Base-by-base conservation (phyloP, 2,329 filamentous ascomycete species). In the Botryotinia narcissicola region DNA sequence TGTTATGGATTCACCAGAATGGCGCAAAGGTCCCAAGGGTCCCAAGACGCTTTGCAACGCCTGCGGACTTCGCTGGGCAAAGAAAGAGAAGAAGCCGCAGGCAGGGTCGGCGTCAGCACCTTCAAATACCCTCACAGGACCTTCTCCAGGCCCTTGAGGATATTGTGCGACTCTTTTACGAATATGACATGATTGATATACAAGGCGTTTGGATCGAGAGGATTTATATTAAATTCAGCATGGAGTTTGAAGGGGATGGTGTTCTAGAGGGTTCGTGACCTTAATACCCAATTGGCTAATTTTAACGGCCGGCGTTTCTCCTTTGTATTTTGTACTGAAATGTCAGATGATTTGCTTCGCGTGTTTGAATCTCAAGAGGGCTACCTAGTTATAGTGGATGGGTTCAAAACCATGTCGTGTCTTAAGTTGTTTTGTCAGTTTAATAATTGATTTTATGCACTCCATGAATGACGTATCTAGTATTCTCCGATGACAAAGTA, bases 1-100 rank as follows among this genome's bases (percentile, higher is more conserved):
- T 48, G 98, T 94, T 0, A 87, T 97, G 59, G 95, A 98, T 80
- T 97, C 93, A 25, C 95, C 95, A 0, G 95, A 98, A 84, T 98
- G 95, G 95, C 88, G 95, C 75, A 98, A 97, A 82, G 95, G 95
- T 0, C 95, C 95, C 0, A 93, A 89, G 75, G 95, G 95, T 3
- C 95, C 95, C 1, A 98, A 98, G 83, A 98, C 95, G 14, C 84
- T 98, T 20, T 98, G 95, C 83, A 98, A 98, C 84, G 95, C 95
- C 12, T 98, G 95, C 81, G 95, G 95, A 54, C 84, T 92, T 44
- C 86, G 90, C 70, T 92, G 90, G 90, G 90, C 90, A 25, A 90
- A 93, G 88, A 94, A 93, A 80, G 93, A 96, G 81, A 96, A 96
- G 86, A 95, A 94, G 79, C 85, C 76, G 67, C 67, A 62, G 14